phyloP scores from a whole-genome alignment of 2,329 filamentous ascomycete genomes.

The Verticillium nonalfalfae region DNA sequence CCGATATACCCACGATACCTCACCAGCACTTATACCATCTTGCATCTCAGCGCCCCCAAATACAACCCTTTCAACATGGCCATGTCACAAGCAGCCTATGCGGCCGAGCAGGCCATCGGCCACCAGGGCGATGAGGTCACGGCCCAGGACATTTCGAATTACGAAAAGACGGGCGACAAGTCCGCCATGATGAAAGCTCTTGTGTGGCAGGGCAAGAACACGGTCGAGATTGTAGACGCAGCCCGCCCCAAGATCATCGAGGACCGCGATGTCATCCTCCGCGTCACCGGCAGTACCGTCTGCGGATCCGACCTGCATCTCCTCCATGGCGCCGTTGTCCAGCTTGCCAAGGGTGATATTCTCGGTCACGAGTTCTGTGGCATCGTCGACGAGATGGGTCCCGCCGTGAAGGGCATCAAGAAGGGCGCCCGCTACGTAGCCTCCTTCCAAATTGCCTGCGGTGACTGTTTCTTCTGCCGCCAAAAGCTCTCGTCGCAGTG shows the following conservation, averaged over 20 bases:
- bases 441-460: slow-evolving; percentile 77
- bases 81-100: slow-evolving; percentile 59
- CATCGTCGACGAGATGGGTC: slow-evolving; percentile 48
- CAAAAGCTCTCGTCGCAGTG: slow-evolving; percentile 75
- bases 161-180: slow-evolving; percentile 36
- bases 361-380: slow-evolving; percentile 59
- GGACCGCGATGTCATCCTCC: slow-evolving; percentile 70
- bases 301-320: slow-evolving; percentile 55
- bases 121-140: slow-evolving; percentile 60
- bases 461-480: slow-evolving; percentile 69
- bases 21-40: background rate
- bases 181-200: slow-evolving; percentile 71
- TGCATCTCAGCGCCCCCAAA: background rate
- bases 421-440: slow-evolving; percentile 69
- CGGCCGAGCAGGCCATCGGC: slow-evolving; percentile 61
- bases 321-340: slow-evolving; percentile 48
- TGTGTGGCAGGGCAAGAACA: slow-evolving; percentile 77
- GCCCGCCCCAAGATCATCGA: slow-evolving; percentile 69
- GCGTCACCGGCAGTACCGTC: slow-evolving; percentile 59
- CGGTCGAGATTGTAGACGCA: slow-evolving; percentile 62
- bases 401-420: slow-evolving; percentile 44
- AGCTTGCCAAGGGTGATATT: slow-evolving; percentile 60
- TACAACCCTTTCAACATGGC: slow-evolving; percentile 36
- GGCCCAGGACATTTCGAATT: slow-evolving; percentile 63
- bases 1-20: background rate